Percentiles rank a stretch among this genome's conserved stretches.
phyloP scores from a whole-genome alignment of 108 stramenopile genomes.

The Mayamaea pseudoterrestris region DNA sequence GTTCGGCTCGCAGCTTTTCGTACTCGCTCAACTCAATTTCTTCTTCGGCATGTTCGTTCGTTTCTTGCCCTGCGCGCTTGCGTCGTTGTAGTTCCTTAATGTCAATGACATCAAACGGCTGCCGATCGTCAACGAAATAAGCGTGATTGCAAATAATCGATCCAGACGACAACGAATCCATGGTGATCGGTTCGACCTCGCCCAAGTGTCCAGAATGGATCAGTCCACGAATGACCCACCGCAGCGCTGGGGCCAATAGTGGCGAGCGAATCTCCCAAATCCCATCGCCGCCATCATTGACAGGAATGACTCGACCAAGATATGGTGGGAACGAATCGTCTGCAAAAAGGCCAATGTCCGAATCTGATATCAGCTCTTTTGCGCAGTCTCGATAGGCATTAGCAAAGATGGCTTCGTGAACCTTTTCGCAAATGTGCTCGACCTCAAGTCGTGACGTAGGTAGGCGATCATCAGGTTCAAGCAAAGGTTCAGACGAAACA shows the following conservation, averaged over 20 bases:
- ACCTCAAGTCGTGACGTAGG: slow-evolving; percentile 32
- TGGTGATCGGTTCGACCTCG: slow-evolving; percentile 35
- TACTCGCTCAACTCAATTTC: slow-evolving; percentile 80
- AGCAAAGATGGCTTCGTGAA: slow-evolving; percentile 62
- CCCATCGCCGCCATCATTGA: slow-evolving; percentile 9
- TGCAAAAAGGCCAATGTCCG: slow-evolving; percentile 3
- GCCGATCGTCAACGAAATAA: slow-evolving; percentile 36
- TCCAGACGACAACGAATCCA: slow-evolving; percentile 32
- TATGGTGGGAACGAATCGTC: slow-evolving; percentile 57
- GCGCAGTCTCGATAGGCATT: slow-evolving; percentile 33
- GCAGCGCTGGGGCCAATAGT: slow-evolving; percentile 55
- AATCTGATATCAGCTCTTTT: slow-evolving; percentile 4
- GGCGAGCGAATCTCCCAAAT: slow-evolving; percentile 72
- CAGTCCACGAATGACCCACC: slow-evolving; percentile 76
- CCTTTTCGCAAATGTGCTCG: slow-evolving; percentile 39
- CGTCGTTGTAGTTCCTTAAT: slow-evolving; percentile 43
- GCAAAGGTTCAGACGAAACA: background rate
- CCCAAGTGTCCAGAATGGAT: slow-evolving; percentile 62
- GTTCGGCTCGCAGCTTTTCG: slow-evolving; percentile 72
- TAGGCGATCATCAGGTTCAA: background rate
- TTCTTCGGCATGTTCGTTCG: slow-evolving; percentile 20
- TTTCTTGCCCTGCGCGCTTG: slow-evolving; percentile 27
- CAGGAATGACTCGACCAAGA: slow-evolving; percentile 57
- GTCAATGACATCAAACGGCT: slow-evolving; percentile 57
- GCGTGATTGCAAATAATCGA: slow-evolving; percentile 41